Base-by-base conservation (phyloP, 345 rosid species). In the Laguncularia racemosa region DNA sequence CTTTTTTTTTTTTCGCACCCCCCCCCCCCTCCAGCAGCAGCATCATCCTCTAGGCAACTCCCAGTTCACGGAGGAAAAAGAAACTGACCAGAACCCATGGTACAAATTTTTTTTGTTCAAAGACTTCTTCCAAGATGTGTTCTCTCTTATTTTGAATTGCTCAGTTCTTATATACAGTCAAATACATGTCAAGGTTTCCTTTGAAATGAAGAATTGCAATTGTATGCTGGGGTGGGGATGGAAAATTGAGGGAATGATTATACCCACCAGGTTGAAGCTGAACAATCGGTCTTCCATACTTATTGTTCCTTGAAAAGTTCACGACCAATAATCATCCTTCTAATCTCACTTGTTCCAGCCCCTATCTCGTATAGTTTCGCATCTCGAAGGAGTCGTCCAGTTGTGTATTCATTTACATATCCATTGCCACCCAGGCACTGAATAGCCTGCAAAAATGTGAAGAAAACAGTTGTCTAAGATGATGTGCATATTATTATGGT, bases 371-470 rank as follows among this genome's bases (percentile, higher is more conserved):
- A 89, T 43, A 92, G 74, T 63, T 89, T 92, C 56, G 98, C 96
- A 64, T 92, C 98, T 62, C 96, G 83, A 19, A 92, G 84, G 52
- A 86, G 88, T 44, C 98, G 90, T 2, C 98, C 98, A 0, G 93
- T 92, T 58, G 84, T 17, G 68, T 89, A 89, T 68, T 89, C 98
- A 13, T 92, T 92, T 50, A 86, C 86, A 62, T 92, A 86, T n/a
- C 96, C 96, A 33, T 92, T 89, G 17, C 98, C 96, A 1, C 98
- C 96, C 71, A 92, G 67, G 72, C 98, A 92, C 67, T 92, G 98
- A 78, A 92, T 83, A 8, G 98, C 98, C 98, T 86, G 84, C 70
- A 76, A 70, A 65, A 49, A 17, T 28, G 19, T 52, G 46, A 33
- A 17, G 1, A 20, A 55, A 59, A n/a, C 46, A 48, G 28, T 58